Evolutionary conservation across 768 basidiomycete species (phyloP), one percentile per base, ranked within the genome.

Genomic region (Peribolospora kevripleyi): DNA sequence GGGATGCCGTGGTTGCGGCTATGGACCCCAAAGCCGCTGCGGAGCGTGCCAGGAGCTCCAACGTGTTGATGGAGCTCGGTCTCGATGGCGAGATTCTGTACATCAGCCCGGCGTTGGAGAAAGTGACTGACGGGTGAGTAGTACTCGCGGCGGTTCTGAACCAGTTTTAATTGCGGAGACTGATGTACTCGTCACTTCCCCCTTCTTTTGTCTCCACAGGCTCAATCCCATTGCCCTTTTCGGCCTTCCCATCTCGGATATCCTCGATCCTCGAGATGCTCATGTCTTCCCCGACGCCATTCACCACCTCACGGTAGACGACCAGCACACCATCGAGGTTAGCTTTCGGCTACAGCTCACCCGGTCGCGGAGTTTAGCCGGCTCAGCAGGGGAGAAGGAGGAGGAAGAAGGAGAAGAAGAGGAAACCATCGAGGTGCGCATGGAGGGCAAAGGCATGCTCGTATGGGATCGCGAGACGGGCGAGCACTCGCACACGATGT

Each of bases 391-490:
- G 25, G 58, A 57, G 39, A 46, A 57, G 11, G 55, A 50, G 13
- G 58, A 59, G 42, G 64, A 63, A 10, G 60, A 63, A 11, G 58
- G 60, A 5, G 50, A 56, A 7, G 58, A 65, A 0, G 65, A 67
- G 42, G 68, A 65, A 38, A 59, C 67, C 0, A 71, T 67, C 67
- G 82, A 85, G 66, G 78, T 76, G 61, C 25, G 25, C 25, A 87
- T 97, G 81, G 90, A 95, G 64, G 93, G 84, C 40, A 91, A 91
- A 65, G 93, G 93, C 13, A 95, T 98, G 93, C 76, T 97, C 62
- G 90, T 97, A 80, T 76, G 84, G 57, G 90, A 95, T 70, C 79
- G 88, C 41, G 78, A 87, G 65, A 81, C 80, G 54, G 82, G 82
- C 13, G 57, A 79, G 86, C 10, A 84, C 87, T 11, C 93, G 95